Percentiles rank a stretch among this genome's conserved stretches.
These are phyloP conservation scores for Ophiocordyceps camponoti-floridani DNA, from an alignment of 2,329 filamentous ascomycete genomes.

Conservation along the genomic window DNA sequence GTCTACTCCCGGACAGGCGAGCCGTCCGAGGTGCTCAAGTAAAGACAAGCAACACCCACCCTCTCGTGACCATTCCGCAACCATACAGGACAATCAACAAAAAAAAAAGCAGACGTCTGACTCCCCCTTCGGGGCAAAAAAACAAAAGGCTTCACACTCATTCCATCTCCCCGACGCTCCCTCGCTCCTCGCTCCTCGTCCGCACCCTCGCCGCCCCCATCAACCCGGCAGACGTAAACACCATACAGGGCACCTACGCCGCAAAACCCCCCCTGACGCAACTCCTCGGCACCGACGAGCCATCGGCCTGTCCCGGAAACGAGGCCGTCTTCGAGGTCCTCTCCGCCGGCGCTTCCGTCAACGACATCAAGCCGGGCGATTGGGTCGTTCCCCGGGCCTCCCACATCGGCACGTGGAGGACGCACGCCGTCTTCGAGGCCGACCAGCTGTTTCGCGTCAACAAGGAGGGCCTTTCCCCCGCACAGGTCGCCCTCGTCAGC, in stretches of 20 bases:
- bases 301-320: constrained; percentile 68
- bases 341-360: constrained; percentile 27
- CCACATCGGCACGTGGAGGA: constrained; percentile 86
- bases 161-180: constrained; percentile 60
- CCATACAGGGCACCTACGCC: constrained; percentile 92
- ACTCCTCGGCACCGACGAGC: constrained; percentile 56
- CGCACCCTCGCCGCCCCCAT: constrained; percentile 82
- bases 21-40: constrained; percentile 51
- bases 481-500: constrained; percentile 73
- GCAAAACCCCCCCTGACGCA: constrained; percentile 63
- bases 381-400: constrained; percentile 83
- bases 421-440: constrained; percentile 55
- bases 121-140: too few relatives aligned
- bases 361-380: constrained; percentile 45
- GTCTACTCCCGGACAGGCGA: constrained; percentile 61
- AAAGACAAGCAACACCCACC: constrained; percentile 1
- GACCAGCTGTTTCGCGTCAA: constrained; percentile 50
- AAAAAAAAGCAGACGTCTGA: background rate
- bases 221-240: constrained; percentile 96
- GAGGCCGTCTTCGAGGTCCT: constrained; percentile 84
- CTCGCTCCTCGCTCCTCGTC: constrained; percentile 48
- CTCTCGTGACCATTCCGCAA: background rate
- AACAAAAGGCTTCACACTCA: constrained; percentile 45
- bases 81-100: background rate
- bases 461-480: constrained; percentile 48